These are phyloP conservation scores for Dioscorea cayenensis DNA, from an alignment of 116 monocot species.

Conservation along the genomic window DNA sequence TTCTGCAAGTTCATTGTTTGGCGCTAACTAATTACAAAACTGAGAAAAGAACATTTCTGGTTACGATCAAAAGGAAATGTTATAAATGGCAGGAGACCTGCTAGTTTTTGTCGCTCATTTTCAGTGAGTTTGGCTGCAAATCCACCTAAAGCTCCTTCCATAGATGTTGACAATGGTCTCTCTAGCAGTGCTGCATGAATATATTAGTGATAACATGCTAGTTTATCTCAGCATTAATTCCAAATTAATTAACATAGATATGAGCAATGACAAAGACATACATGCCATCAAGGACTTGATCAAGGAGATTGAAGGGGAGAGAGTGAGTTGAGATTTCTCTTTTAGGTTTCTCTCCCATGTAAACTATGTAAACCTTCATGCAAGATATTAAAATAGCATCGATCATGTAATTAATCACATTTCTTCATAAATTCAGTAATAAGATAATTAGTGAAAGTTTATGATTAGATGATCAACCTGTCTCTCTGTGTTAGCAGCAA, in stretches of 20 bases:
- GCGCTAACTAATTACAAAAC: not conserved
- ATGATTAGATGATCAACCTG: not conserved
- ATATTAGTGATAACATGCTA: no score
- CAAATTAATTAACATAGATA: no score
- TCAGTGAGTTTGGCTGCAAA: slow-evolving; percentile 21
- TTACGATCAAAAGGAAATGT: no score
- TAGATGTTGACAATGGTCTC: slow-evolving; percentile 17
- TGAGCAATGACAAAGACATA: not conserved
- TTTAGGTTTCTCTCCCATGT: not conserved
- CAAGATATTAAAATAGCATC: not conserved
- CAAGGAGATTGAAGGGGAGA: not conserved
- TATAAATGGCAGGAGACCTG: not conserved
- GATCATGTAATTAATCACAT: not conserved
- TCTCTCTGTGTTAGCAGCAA: not conserved
- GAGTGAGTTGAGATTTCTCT: not conserved
- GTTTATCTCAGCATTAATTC: no score
- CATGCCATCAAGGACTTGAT: not conserved
- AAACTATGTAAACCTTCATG: not conserved
- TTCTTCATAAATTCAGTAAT: not conserved
- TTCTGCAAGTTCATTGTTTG: not conserved
- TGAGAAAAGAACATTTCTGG: no score
- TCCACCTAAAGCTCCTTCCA: slow-evolving; percentile 16
- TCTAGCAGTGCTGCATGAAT: not conserved
- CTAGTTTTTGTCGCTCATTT: slow-evolving; percentile 10
- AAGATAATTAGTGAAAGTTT: not conserved